These are phyloP conservation scores for Posidonia australis DNA, from an alignment of 106 monocot genomes.

Conservation along the genomic window DNA sequence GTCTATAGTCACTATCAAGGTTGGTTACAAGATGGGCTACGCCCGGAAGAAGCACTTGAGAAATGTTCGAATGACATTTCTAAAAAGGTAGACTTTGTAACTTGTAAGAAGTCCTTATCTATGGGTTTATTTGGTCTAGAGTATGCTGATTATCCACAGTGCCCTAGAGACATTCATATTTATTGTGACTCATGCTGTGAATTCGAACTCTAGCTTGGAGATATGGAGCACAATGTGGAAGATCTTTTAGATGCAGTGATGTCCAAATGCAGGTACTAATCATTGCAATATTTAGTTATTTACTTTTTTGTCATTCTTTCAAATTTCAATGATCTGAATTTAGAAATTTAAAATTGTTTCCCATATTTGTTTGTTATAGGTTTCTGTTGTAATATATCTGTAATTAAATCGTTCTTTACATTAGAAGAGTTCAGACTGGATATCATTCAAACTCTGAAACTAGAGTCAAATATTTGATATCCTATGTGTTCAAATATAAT, in stretches of 20 bases:
- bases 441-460: no score
- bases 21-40: neutral
- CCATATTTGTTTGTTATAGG: no score
- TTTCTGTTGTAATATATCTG: no score
- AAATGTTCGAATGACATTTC: neutral
- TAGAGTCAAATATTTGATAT: no score
- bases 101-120: neutral
- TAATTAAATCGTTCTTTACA: no score
- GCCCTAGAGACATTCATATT: neutral
- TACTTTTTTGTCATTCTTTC: neutral
- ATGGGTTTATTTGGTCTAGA: neutral
- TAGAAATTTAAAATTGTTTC: no score
- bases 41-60: conserved; percentile 1
- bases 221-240: conserved; percentile 1
- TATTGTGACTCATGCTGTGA: neutral
- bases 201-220: neutral
- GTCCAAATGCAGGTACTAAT: conserved; percentile 6
- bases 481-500: no score
- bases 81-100: neutral
- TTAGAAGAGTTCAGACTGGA: no score
- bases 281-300: neutral
- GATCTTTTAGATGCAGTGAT: neutral
- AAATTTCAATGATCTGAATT: no score
- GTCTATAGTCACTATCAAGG: neutral
- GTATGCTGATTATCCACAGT: neutral